Percentiles rank a stretch among this genome's conserved stretches.
These are phyloP conservation scores for Fraxinus dipetala DNA, from an alignment of 305 asterid species.

Conservation along the genomic window DNA sequence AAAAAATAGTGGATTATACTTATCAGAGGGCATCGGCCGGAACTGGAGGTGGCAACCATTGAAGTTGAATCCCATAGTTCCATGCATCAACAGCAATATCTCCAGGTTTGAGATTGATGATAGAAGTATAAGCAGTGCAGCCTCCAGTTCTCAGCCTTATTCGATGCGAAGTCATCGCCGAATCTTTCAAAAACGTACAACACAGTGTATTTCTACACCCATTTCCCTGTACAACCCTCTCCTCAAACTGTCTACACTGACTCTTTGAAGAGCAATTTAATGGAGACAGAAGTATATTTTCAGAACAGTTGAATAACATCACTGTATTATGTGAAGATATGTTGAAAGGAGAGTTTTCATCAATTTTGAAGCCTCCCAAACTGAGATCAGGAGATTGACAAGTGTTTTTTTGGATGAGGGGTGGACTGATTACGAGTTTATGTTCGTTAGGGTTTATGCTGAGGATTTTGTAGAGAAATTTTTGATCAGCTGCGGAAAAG, in stretches of 20 bases:
- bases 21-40: not conserved
- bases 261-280: conserved; percentile 40
- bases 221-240: conserved; percentile 7
- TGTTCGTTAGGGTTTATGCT: conserved; percentile 29
- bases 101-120: conserved; percentile 26
- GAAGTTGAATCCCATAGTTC: conserved; percentile 44
- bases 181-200: conserved; percentile 38
- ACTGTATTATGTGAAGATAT: conserved; percentile 37
- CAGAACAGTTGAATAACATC: conserved; percentile 42
- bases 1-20: not conserved
- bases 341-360: conserved; percentile 42
- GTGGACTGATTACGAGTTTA: conserved; percentile 34
- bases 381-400: conserved; percentile 38
- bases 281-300: conserved; percentile 30
- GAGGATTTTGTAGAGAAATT: conserved; percentile 34
- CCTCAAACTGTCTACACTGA: conserved; percentile 34
- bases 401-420: conserved; percentile 18
- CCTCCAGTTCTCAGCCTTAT: conserved; percentile 38
- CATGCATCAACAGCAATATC: conserved; percentile 27
- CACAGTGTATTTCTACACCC: conserved; percentile 34
- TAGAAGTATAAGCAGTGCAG: conserved; percentile 41
- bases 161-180: conserved; percentile 37
- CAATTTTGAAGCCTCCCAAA: conserved; percentile 33
- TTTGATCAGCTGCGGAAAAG: conserved; percentile 13
- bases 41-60: conserved; percentile 36